Conservation (phyloP, 768 basidiomycete genomes). For the Exidia glandulosa region DNA sequence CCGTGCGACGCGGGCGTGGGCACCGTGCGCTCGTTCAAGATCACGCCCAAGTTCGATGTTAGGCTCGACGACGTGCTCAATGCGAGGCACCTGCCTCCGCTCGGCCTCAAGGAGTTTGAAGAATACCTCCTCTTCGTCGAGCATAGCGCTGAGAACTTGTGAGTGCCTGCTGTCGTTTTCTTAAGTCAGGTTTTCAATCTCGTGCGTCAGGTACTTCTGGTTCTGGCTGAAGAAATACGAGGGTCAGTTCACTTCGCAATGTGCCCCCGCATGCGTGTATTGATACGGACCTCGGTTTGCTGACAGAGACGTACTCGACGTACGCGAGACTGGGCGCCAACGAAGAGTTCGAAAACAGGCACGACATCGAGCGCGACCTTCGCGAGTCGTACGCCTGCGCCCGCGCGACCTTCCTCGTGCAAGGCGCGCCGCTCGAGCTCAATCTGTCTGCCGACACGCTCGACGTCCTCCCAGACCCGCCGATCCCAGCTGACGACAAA, state of each 20-base stretch:
- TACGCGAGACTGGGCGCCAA: neutral
- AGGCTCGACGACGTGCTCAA: conserved; percentile 66
- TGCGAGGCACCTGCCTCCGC: conserved; percentile 66
- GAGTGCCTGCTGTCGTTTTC: conserved; percentile 15
- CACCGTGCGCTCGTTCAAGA: conserved; percentile 8
- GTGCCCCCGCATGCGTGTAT: neutral
- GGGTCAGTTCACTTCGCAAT: neutral
- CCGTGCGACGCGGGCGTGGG: conserved; percentile 11
- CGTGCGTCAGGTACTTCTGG: conserved; percentile 50
- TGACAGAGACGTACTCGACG: neutral
- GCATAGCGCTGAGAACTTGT: conserved; percentile 64
- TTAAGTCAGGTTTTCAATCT: conserved; percentile 1
- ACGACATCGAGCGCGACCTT: conserved; percentile 15
- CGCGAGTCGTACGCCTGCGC: conserved; percentile 62
- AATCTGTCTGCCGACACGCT: conserved; percentile 45
- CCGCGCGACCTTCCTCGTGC: conserved; percentile 72
- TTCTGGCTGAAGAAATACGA: neutral
- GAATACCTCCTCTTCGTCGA: conserved; percentile 79
- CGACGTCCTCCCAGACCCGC: conserved; percentile 18
- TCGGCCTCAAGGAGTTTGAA: conserved; percentile 64
- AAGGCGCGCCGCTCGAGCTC: conserved; percentile 47
- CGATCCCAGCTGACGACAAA: conserved; percentile 12
- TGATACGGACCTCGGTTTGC: neutral
- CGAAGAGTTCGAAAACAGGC: neutral
- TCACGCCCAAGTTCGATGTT: conserved; percentile 58